Evolutionary conservation across 129 eudicot species (phyloP).

Genomic region (Apium graveolens): DNA sequence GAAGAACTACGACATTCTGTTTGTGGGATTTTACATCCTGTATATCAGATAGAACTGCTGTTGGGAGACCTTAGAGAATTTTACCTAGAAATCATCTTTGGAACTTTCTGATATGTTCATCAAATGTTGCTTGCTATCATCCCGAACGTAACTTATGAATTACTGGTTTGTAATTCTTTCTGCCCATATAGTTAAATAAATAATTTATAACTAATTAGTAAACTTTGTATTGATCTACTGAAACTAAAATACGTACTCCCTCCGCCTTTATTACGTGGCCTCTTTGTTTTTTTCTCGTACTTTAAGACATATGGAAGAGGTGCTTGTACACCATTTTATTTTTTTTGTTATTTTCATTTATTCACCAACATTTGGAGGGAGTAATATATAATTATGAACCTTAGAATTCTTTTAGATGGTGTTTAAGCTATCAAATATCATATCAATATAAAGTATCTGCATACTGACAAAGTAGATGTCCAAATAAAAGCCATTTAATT

Average conservation of each 20-base stretch:
- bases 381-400: neutral
- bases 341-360: too few relatives aligned
- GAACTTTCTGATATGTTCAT: constrained; percentile 56
- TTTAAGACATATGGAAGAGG: neutral
- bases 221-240: neutral
- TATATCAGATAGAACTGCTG: constrained; percentile 58
- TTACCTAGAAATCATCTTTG: constrained; percentile 65
- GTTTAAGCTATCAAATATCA: neutral
- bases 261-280: neutral
- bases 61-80: constrained; percentile 56
- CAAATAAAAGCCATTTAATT: too few relatives aligned
- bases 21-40: constrained; percentile 70
- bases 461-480: too few relatives aligned
- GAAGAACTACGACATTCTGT: constrained; percentile 48
- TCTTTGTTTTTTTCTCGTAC: neutral
- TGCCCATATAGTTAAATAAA: neutral
- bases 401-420: neutral
- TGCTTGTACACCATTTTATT: neutral
- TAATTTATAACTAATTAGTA: neutral
- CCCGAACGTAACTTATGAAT: constrained; percentile 60
- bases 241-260: neutral
- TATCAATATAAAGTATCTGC: constrained; percentile 20
- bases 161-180: constrained; percentile 46
- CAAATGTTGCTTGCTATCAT: too few relatives aligned
- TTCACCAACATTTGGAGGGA: neutral